A percentile compares a stretch with the other conserved stretches of the same genome.
These are phyloP conservation scores for Exophiala lecanii-corni DNA, from an alignment of 2,329 filamentous ascomycete genomes.

Conservation along the genomic window DNA sequence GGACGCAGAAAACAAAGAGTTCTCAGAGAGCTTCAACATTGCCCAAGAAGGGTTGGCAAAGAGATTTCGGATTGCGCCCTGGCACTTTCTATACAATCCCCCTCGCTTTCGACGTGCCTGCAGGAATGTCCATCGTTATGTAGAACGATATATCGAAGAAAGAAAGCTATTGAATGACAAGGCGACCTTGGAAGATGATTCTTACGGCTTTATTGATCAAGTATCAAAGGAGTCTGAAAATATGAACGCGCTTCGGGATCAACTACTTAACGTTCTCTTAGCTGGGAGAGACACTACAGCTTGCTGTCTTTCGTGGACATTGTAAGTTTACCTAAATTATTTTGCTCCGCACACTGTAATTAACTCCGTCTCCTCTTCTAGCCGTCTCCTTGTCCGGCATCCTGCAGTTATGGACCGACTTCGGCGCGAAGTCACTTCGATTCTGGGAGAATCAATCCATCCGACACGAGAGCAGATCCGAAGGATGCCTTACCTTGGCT, in stretches of 20 bases:
- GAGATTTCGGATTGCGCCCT: conserved; percentile 15
- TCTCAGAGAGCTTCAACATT: conserved; percentile 26
- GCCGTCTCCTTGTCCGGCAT: conserved; percentile 22
- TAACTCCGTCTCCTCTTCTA: conserved; percentile 31
- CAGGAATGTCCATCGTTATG: conserved; percentile 14
- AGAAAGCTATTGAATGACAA: conserved; percentile 8
- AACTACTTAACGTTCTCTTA: conserved; percentile 30
- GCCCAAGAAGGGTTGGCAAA: conserved; percentile 25
- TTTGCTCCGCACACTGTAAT: no score
- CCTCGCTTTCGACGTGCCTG: conserved; percentile 12
- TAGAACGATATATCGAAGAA: conserved; percentile 12
- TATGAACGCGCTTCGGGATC: conserved; percentile 23
- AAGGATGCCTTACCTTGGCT: conserved; percentile 45
- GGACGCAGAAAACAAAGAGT: conserved; percentile 16
- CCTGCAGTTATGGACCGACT: conserved; percentile 1
- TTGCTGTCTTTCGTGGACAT: conserved; percentile 27
- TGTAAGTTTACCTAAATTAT: no score
- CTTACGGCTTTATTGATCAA: conserved; percentile 5
- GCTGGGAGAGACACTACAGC: conserved; percentile 32
- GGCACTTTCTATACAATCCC: conserved; percentile 14
- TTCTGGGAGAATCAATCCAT: background rate
- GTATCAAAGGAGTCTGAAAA: background rate
- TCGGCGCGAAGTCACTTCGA: background rate
- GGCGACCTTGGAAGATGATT: background rate
- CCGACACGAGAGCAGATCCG: conserved; percentile 18